Evolutionary conservation across 1,284 basidiomycete species (phyloP).

Genomic region (Cerrena zonata): DNA sequence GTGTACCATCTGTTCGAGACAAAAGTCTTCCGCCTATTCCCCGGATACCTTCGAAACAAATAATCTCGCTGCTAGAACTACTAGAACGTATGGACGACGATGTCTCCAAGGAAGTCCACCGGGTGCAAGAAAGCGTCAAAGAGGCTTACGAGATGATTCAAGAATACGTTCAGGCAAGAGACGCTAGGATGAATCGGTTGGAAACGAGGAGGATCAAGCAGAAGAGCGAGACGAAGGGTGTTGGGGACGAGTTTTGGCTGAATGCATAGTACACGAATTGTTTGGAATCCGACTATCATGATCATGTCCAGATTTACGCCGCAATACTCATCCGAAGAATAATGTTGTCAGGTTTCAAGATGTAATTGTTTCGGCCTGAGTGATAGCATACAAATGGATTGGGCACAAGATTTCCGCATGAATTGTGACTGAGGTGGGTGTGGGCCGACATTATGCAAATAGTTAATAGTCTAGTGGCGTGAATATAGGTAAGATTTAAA

Average conservation of each 20-base stretch:
- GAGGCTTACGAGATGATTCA: slow-evolving; percentile 30
- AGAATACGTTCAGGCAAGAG: slow-evolving; percentile 25
- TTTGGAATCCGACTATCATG: too few species aligned
- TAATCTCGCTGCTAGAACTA: slow-evolving; percentile 31
- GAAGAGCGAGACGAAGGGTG: slow-evolving; percentile 23
- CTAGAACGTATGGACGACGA: slow-evolving; percentile 36
- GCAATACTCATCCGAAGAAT: too few species aligned
- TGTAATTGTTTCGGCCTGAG: too few species aligned
- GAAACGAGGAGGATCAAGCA: slow-evolving; percentile 20
- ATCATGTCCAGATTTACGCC: too few species aligned
- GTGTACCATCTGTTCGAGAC: neutral
- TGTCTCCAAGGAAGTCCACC: slow-evolving; percentile 33
- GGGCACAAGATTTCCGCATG: too few species aligned
- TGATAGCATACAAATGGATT: too few species aligned
- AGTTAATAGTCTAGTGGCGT: too few species aligned
- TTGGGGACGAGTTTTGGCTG: slow-evolving; percentile 30
- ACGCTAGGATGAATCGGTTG: slow-evolving; percentile 17
- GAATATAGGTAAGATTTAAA: too few species aligned
- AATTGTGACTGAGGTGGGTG: too few species aligned
- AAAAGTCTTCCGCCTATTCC: slow-evolving; percentile 12
- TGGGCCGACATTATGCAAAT: too few species aligned
- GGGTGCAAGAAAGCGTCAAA: slow-evolving; percentile 33
- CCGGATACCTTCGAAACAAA: slow-evolving; percentile 20
- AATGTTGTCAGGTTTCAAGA: too few species aligned
- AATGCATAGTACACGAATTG: too few species aligned